Base-by-base conservation (phyloP, 768 basidiomycete species). In the Naganishia kalamii region DNA sequence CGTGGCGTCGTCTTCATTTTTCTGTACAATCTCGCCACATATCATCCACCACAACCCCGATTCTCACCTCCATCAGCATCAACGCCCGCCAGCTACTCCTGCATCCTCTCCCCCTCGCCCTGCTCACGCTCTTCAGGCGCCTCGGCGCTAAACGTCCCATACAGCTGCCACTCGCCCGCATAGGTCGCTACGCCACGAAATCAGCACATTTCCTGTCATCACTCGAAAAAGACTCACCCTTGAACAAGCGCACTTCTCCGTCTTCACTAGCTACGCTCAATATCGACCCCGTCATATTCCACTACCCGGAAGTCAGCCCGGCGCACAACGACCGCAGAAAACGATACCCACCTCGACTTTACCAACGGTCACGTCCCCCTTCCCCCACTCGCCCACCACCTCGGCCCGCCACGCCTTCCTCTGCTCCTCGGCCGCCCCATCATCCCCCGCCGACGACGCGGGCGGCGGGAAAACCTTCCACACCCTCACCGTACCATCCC, bases 311-410 rank as follows among this genome's bases (percentile, higher is more conserved):
- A 30, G 10, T 5, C 30, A 52, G 62, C 32, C 54, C 27, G 10
- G 19, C 27, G 23, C n/a, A 32, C 19, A 30, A 37, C 67, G 11
- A 69, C 46, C 41, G 54, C 48, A 40, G 48, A 35, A n/a, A 61
- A 49, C 89, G 35, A 87, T 89, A 92, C 86, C 94, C 91, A 94
- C 97, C 75, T 93, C 92, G 0, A 99, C 92, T 70, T 87, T 83
- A 2, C 87, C 87, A 11, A 93, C 84, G 3, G 87, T 83, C 0
- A 87, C 86, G 68, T 88, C 70, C 17, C 74, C 75, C 25, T 67
- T 65, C 0, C 71, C 77, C 60, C 73, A 92, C 76, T 97, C 92
- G 6, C 85, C 92, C 7, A 92, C 88, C 11, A 88, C 75, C 32
- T 80, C 83, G 3, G 85, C 89, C 1, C 82, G 84, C 94, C 94